Evolutionary conservation across 768 basidiomycete genomes (phyloP).

Genomic region (Rhodotorula toruloides): DNA sequence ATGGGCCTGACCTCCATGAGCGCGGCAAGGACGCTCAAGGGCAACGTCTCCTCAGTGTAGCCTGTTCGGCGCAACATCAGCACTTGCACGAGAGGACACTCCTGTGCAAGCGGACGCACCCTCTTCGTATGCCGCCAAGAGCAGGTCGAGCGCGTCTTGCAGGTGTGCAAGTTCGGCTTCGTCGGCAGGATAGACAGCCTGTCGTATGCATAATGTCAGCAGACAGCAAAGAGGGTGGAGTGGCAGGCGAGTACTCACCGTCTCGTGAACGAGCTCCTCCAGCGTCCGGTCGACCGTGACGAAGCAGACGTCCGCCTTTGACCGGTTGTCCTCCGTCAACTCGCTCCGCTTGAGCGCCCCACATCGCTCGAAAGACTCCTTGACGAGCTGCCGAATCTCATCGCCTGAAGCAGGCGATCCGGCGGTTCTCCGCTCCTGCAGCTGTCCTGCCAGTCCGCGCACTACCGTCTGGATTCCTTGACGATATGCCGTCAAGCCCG

Average conservation of each 20-base stretch:
- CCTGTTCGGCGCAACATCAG: constrained; percentile 50
- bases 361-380: no score
- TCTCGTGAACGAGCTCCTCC: constrained; percentile 10
- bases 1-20: constrained; percentile 81
- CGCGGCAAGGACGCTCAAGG: constrained; percentile 50
- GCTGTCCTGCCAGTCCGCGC: no score
- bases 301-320: not conserved
- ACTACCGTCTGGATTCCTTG: no score
- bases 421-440: no score
- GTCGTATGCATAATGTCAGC: not conserved
- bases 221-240: not conserved
- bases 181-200: not conserved
- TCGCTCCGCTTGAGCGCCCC: no score
- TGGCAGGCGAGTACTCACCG: not conserved
- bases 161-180: not conserved
- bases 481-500: no score
- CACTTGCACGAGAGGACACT: constrained; percentile 12
- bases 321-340: not conserved
- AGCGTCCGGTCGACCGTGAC: not conserved
- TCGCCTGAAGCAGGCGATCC: no score
- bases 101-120: constrained; percentile 57
- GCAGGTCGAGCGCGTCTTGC: constrained; percentile 64
- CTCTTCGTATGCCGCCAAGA: constrained; percentile 69
- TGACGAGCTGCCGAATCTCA: no score
- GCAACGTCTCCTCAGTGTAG: constrained; percentile 69